These are phyloP conservation scores for Neonectria hederae DNA, from an alignment of 2,329 filamentous ascomycete species.

Conservation along the genomic window DNA sequence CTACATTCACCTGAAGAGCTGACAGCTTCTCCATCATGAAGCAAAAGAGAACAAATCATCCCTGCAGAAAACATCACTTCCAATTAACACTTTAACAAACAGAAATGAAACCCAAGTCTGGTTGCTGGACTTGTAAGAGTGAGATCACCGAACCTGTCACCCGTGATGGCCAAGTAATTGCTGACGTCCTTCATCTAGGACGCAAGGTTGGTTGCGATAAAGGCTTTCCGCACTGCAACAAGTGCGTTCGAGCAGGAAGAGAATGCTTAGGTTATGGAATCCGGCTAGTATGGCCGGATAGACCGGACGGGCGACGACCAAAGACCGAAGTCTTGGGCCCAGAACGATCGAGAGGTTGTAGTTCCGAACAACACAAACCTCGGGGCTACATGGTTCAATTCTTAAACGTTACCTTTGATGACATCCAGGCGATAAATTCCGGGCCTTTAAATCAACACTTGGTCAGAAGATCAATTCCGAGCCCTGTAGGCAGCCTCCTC, in stretches of 20 bases:
- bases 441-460: background rate
- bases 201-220: conserved; percentile 60
- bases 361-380: conserved; percentile 24
- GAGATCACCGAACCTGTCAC: background rate
- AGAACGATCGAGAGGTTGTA: background rate
- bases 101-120: conserved; percentile 12
- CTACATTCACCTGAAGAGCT: background rate
- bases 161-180: background rate
- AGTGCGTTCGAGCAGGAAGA: conserved; percentile 54
- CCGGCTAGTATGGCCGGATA: conserved; percentile 58
- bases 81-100: background rate
- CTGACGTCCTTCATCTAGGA: conserved; percentile 42
- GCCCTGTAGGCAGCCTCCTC: conserved; percentile 20
- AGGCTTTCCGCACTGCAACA: conserved; percentile 53
- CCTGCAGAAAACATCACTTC: background rate
- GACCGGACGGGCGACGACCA: conserved; percentile 53
- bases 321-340: background rate
- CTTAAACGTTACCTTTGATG: conserved; percentile 51
- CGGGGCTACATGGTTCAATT: conserved; percentile 50
- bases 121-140: conserved; percentile 33
- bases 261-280: conserved; percentile 56
- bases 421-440: conserved; percentile 36
- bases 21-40: background rate
- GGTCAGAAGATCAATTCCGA: background rate
- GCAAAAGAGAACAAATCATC: background rate